Base-by-base conservation (phyloP, 371 early-diverging fungal species). In the Mortierella sp. region DNA sequence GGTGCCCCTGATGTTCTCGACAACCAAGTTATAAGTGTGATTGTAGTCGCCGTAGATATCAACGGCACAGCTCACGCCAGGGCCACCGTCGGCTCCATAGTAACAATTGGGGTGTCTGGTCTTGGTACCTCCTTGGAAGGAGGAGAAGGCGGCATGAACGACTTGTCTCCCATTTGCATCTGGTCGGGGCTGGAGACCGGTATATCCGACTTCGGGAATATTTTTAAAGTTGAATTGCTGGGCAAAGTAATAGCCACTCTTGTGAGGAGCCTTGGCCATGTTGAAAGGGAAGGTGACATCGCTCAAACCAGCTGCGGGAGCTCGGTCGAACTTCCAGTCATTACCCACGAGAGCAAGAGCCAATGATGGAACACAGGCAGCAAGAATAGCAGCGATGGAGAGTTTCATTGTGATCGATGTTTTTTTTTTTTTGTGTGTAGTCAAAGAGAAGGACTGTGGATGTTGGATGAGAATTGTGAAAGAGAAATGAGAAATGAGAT, bases 371-470 rank as follows among this genome's bases (percentile, higher is more conserved):
- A 30, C 60, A 26, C 30, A 58, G 11, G 47, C 19, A 21, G 60
- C 60, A 11, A 60, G n/a, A 45, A 25, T 23, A 21, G 25, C 25
- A 60, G 23, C 23, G 16, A 26, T 25, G 47, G 44, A 12, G 59
- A 58, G 59, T 44, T 58, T 58, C 59, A 58, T 58, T 28, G 52
- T 52, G n/a, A n/a, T n/a, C n/a, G n/a, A n/a, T n/a, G n/a, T n/a
- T n/a, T n/a, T n/a, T n/a, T n/a, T n/a, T n/a, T n/a, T n/a, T n/a
- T n/a, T n/a, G n/a, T n/a, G n/a, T n/a, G n/a, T n/a, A n/a, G n/a
- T n/a, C n/a, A n/a, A n/a, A n/a, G n/a, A n/a, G n/a, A n/a, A n/a
- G n/a, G n/a, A n/a, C n/a, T n/a, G n/a, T n/a, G n/a, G n/a, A n/a
- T n/a, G n/a, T n/a, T n/a, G n/a, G n/a, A n/a, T n/a, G n/a, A n/a